Evolutionary conservation across 1,284 basidiomycete genomes (phyloP).

Genomic region (Psilocybe mexicana): DNA sequence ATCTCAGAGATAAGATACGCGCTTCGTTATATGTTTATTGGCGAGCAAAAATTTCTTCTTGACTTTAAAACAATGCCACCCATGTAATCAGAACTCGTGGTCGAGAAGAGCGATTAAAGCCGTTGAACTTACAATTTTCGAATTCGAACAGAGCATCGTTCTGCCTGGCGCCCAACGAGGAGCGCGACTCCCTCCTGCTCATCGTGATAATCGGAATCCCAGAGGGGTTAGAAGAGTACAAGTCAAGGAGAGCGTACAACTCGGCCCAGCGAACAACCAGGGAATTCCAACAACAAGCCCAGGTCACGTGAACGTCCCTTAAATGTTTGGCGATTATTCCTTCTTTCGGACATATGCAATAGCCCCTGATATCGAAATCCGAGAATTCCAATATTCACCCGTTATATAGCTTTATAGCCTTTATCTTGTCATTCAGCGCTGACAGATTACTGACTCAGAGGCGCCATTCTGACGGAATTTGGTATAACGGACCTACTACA

Average conservation of each 20-base stretch:
- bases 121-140: conserved; percentile 67
- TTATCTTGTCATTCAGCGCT: too few species aligned
- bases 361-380: not conserved
- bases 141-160: conserved; percentile 80
- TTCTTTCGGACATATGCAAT: conserved; percentile 1
- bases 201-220: conserved; percentile 46
- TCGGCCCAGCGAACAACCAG: not conserved
- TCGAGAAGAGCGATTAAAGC: conserved; percentile 5
- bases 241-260: not conserved
- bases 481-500: too few species aligned
- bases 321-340: conserved; percentile 3
- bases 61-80: conserved; percentile 50
- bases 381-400: too few species aligned
- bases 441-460: too few species aligned
- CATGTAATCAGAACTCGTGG: conserved; percentile 25
- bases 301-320: conserved; percentile 11
- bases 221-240: conserved; percentile 9
- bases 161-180: conserved; percentile 64
- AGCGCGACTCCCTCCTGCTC: conserved; percentile 80
- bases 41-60: conserved; percentile 88
- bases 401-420: too few species aligned
- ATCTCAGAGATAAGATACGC: conserved; percentile 22
- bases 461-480: too few species aligned
- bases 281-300: conserved; percentile 17
- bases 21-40: conserved; percentile 89